These are phyloP conservation scores for Gracilariopsis chorda DNA, from an alignment of 23 red algal species.

Conservation along the genomic window DNA sequence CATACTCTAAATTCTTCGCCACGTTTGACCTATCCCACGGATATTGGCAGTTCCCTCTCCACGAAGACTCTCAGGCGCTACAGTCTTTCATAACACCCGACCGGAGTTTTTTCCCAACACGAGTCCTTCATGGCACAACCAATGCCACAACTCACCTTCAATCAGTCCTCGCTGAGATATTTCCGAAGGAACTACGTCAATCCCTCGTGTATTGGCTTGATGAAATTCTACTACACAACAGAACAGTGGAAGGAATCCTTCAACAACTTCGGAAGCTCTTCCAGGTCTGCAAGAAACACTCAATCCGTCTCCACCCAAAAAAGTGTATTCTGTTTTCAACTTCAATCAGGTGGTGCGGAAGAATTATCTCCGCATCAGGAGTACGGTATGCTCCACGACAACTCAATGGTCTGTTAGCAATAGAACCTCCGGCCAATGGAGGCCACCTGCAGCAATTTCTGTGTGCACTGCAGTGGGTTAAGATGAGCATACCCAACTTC, in stretches of 20 bases:
- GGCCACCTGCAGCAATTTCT: conserved; percentile 8
- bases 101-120: not conserved
- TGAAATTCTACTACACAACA: not conserved
- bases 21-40: not conserved
- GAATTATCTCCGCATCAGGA: not conserved
- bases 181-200: not conserved
- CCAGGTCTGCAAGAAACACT: not conserved
- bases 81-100: conserved; percentile 16
- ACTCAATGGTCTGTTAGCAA: not conserved
- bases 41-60: conserved; percentile 14
- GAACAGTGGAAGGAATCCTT: not conserved
- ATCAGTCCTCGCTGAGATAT: not conserved
- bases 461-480: not conserved
- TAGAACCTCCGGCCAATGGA: conserved; percentile 7
- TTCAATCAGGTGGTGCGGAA: not conserved
- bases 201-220: not conserved
- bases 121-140: not conserved
- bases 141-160: conserved; percentile 3
- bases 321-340: not conserved
- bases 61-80: not conserved
- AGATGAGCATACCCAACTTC: not conserved
- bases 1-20: not conserved
- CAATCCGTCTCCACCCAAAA: not conserved
- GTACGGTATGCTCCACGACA: not conserved
- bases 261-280: not conserved